These are phyloP conservation scores for Nitzschia sp. DNA, from an alignment of 108 stramenopile genomes.

Conservation along the genomic window DNA sequence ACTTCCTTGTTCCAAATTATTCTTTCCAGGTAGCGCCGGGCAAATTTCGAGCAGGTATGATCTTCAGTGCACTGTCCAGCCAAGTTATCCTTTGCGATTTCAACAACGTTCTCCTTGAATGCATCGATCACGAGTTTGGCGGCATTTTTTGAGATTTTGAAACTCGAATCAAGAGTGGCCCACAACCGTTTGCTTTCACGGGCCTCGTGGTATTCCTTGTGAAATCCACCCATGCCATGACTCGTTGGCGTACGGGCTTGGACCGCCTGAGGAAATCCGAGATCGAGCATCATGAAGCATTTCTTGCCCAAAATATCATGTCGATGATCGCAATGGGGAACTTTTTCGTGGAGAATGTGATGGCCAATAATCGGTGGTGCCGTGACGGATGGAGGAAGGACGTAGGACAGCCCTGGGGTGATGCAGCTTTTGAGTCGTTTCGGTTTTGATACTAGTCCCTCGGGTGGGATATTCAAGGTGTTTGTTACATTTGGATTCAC, in stretches of 20 bases:
- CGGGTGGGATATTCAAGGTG: not conserved
- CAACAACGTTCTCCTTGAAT: conserved; percentile 46
- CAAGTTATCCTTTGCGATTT: conserved; percentile 62
- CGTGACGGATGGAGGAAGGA: conserved; percentile 4
- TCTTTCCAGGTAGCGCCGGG: not conserved
- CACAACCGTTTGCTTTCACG: conserved; percentile 25
- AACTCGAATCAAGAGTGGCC: conserved; percentile 38
- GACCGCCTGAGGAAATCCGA: conserved; percentile 15
- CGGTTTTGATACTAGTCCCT: not conserved
- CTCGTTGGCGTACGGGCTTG: conserved; percentile 64
- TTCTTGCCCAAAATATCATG: not conserved
- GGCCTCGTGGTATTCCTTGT: conserved; percentile 3
- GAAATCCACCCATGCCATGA: conserved; percentile 58
- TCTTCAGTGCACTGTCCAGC: conserved; percentile 67
- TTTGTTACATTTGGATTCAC: not conserved
- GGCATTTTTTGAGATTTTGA: conserved; percentile 28
- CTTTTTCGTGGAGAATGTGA: conserved; percentile 32
- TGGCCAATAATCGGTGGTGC: conserved; percentile 25
- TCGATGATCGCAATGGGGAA: not conserved
- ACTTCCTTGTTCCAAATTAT: not conserved
- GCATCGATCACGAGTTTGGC: conserved; percentile 32
- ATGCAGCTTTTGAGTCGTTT: not conserved
- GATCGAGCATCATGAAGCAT: not conserved
- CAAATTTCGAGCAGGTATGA: conserved; percentile 45
- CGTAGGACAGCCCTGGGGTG: not conserved